Base-by-base conservation (phyloP, 257 asterid species). In the Voacanga thouarsii region DNA sequence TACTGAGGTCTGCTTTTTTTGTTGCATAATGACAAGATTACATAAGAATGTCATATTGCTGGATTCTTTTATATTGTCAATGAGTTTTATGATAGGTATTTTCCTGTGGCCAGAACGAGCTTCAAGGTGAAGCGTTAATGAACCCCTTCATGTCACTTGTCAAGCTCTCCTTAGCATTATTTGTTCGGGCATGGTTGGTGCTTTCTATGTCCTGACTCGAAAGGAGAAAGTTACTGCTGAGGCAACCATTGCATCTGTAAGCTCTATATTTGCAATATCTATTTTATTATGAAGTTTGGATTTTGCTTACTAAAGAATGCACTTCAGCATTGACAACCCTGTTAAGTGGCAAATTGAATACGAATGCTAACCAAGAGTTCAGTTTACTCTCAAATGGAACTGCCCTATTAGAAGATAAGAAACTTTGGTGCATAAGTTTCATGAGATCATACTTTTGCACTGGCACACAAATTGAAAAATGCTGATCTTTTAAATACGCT, bases 171-270 rank as follows among this genome's bases (percentile, higher is more conserved):
- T 90, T 30, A 96, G 97, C 80, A 68, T 90, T 75, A 63, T 88
- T 71, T 90, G 90, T 50, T 79, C 96, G 1, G 97, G 92, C 70
- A 82, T 90, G 45, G 90, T 94, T 81, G 91, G 91, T 80, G 90
- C 91, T 77, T 84, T 92, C 28, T 94, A 86, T 86, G 90, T 89
- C 70, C 84, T 78, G 57, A 78, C 86, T 71, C 80, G 60, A 83
- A 89, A 89, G 84, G 92, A 88, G 77, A 91, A 85, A 79, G 86
- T 83, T 45, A 45, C 75, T 74, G 82, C 88, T 59, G 91, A 87
- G 81, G 93, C 88, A 71, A 82, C 90, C 68, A 68, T 91, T 50
- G 94, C 89, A 91, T 88, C 90, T 56, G 98, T 94, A 90, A 89
- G 97, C 75, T 55, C n/a, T 70, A 72, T 78, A 43, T 65, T 41